Evolutionary conservation across 1,139 yeast genomes (phyloP), one percentile per base, ranked within the genome.

Genomic region (Suhomyces taliae): DNA sequence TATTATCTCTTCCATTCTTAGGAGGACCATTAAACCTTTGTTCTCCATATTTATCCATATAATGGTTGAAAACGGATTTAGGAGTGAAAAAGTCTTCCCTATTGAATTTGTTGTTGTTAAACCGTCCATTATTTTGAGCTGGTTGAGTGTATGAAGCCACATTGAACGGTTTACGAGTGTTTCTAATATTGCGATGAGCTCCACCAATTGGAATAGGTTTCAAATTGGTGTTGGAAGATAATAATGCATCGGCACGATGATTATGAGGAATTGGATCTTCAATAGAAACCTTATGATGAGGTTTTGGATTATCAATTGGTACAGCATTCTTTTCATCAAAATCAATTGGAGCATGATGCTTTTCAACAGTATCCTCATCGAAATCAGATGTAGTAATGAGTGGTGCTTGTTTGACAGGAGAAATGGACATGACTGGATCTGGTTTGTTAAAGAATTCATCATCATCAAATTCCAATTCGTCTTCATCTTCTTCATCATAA

Each of bases 61-160:
- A 85, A 56, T 83, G 85, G 53, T 80, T 81, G 56, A 83, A 80
- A 6, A 83, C 86, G 27, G 90, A 82, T 50, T 85, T 87, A 2
- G 95, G 95, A 2, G 95, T 86, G 60, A 85, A 86, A 55, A 78
- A 84, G 59, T 86, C 91, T 54, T 83, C 86, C 49, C 91, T 74
- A 56, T 79, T 81, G 59, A 81, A 85, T 63, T 65, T 39, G 41
- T 54, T 60, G 40, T 52, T 64, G 46, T 39, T 43, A 12, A 52
- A 53, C 11, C 53, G 53, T 35, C 58, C 55, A 38, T 50, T 53
- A 50, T 67, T 61, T 9, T 47, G 43, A 8, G 53, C 27, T 4
- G 66, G 75, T 70, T 61, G 84, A 67, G 60, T 65, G 53, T 64
- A 74, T 1, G 79, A 74, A 7, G 87, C 87, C 48, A 83, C 83